Conservation (phyloP, 2,329 filamentous ascomycete genomes). For the Monilinia vaccinii-corymbosi region DNA sequence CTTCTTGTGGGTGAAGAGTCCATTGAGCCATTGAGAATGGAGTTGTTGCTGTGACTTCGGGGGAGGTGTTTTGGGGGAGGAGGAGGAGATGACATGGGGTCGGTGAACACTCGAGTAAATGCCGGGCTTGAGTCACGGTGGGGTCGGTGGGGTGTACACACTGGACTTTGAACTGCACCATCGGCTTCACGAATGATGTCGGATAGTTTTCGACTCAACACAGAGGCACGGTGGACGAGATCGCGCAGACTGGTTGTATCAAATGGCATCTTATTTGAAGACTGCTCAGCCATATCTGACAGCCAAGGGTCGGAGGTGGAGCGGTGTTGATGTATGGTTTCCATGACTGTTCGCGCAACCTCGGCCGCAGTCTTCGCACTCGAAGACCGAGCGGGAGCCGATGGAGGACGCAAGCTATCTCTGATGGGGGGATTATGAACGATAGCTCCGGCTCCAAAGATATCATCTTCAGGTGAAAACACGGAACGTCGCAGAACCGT, state of each 20-base stretch:
- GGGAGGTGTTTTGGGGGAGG: conserved; percentile 40
- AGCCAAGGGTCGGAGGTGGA: conserved; percentile 34
- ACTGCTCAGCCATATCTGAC: conserved; percentile 23
- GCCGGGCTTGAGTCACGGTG: conserved; percentile 58
- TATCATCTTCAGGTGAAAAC: conserved; percentile 57
- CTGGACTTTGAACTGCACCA: conserved; percentile 46
- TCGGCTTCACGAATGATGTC: conserved; percentile 52
- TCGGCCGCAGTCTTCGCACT: conserved; percentile 35
- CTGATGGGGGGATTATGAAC: conserved; percentile 27
- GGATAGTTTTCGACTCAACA: conserved; percentile 49
- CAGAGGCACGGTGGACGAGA: conserved; percentile 52
- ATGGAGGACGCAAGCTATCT: conserved; percentile 27
- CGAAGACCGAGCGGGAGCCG: conserved; percentile 19
- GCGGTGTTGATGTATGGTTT: conserved; percentile 50
- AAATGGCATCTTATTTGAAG: conserved; percentile 49
- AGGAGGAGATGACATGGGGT: conserved; percentile 46
- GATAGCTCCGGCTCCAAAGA: conserved; percentile 39
- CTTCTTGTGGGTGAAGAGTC: conserved; percentile 44
- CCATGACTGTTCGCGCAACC: conserved; percentile 50
- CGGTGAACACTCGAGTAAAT: conserved; percentile 57
- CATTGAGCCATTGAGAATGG: conserved; percentile 42
- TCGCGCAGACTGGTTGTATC: conserved; percentile 61
- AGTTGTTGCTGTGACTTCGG: conserved; percentile 46
- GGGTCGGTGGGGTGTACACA: conserved; percentile 38
- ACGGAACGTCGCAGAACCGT: conserved; percentile 49